Evolutionary conservation across 176 grass and related monocot genomes (phyloP).

Genomic region (Cenchrus purpureus): DNA sequence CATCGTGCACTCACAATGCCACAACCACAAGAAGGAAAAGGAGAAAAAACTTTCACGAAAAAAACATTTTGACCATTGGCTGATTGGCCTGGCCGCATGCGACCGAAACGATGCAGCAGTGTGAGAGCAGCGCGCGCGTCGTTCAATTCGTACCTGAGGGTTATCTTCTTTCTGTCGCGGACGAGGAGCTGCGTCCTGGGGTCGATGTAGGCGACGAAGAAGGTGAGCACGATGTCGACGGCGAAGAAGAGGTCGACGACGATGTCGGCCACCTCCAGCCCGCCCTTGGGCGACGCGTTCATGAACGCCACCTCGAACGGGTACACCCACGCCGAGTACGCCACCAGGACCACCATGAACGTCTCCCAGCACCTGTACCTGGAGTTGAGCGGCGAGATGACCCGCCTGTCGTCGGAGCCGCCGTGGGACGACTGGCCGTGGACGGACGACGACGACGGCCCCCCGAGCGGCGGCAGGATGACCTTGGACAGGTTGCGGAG

Average conservation of each 20-base stretch:
- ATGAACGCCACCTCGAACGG: slow-evolving; percentile 99
- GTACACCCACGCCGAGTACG: slow-evolving; percentile 98
- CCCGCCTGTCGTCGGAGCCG: slow-evolving; percentile 31
- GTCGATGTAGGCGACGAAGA: slow-evolving; percentile 96
- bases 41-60: background rate
- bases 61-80: no score
- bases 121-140: background rate
- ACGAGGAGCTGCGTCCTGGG: slow-evolving; percentile 80
- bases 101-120: background rate
- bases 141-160: slow-evolving; percentile 52
- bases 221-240: slow-evolving; percentile 84
- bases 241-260: slow-evolving; percentile 81
- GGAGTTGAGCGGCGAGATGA: slow-evolving; percentile 82
- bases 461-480: slow-evolving; percentile 82
- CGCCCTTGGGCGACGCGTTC: slow-evolving; percentile 75
- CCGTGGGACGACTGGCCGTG: slow-evolving; percentile 41
- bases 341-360: slow-evolving; percentile 92
- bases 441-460: slow-evolving; percentile 32
- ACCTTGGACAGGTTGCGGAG: slow-evolving; percentile 81
- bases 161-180: slow-evolving; percentile 63
- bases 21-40: background rate
- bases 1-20: background rate
- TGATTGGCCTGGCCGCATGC: no score
- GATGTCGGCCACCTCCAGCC: slow-evolving; percentile 71
- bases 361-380: slow-evolving; percentile 97